Evolutionary conservation across 306 rosid species (phyloP).

Genomic region (Castanospermum australe): DNA sequence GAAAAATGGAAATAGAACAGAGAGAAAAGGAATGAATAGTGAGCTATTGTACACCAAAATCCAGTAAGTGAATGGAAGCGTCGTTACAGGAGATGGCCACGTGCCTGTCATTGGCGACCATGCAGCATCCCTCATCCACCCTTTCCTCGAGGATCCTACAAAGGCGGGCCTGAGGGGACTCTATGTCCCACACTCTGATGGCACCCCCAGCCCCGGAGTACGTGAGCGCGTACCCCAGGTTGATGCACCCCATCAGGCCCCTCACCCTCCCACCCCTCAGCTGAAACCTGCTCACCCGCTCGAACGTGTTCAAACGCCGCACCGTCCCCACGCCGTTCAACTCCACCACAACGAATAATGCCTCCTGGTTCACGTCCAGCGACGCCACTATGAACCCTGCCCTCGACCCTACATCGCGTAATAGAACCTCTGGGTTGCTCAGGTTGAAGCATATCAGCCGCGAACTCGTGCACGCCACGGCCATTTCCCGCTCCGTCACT

Average conservation of each 20-base stretch:
- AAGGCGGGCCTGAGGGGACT: neutral
- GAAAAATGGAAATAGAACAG: no score
- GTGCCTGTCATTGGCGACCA: conserved; percentile 65
- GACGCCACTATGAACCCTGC: conserved; percentile 51
- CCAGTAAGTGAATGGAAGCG: conserved; percentile 56
- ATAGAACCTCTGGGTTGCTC: conserved; percentile 36
- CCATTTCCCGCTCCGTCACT: conserved; percentile 43
- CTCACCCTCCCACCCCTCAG: conserved; percentile 26
- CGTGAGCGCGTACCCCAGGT: conserved; percentile 51
- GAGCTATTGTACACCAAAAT: conserved; percentile 62
- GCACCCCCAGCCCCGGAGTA: conserved; percentile 37
- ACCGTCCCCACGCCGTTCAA: conserved; percentile 49
- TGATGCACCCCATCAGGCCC: conserved; percentile 62
- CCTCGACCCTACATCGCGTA: conserved; percentile 36
- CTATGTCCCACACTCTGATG: conserved; percentile 60
- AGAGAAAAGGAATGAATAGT: conserved; percentile 21
- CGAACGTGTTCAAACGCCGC: conserved; percentile 40
- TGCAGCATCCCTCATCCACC: conserved; percentile 30
- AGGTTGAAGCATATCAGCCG: conserved; percentile 50
- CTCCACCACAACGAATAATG: conserved; percentile 53
- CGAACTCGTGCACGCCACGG: conserved; percentile 71
- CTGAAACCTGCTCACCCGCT: conserved; percentile 47
- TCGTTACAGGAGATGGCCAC: conserved; percentile 48
- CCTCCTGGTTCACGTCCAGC: conserved; percentile 48
- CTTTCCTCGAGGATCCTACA: conserved; percentile 21